Evolutionary conservation across 495 filamentous ascomycete species (phyloP).

Genomic region (Parathielavia hyrcaniae): DNA sequence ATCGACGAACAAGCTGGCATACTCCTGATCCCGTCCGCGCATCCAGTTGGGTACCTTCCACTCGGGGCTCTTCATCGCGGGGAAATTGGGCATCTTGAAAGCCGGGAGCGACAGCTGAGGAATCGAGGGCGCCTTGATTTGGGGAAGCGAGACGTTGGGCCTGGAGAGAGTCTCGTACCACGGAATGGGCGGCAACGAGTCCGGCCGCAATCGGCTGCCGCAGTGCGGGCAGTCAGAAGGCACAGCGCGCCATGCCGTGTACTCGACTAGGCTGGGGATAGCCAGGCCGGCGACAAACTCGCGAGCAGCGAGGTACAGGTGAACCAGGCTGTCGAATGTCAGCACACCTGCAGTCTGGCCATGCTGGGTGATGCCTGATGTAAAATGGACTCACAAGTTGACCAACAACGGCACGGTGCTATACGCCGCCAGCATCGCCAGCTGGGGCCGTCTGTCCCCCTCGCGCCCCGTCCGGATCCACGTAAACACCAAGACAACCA

Average conservation of each 20-base stretch:
- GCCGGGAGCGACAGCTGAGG: conserved; percentile 5
- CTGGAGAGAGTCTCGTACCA: conserved; percentile 34
- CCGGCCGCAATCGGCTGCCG: conserved; percentile 32
- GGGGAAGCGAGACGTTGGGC: conserved; percentile 18
- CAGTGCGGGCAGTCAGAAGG: conserved; percentile 40
- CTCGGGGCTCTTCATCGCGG: conserved; percentile 19
- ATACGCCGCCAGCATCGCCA: conserved; percentile 40
- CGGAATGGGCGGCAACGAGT: conserved; percentile 29
- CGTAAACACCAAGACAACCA: conserved; percentile 38
- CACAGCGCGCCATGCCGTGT: conserved; percentile 34
- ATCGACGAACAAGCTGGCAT: conserved; percentile 30
- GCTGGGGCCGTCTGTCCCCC: conserved; percentile 19
- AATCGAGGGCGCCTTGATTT: conserved; percentile 12
- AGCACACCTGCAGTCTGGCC: neutral
- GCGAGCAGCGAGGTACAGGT: conserved; percentile 36
- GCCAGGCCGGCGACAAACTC: conserved; percentile 38
- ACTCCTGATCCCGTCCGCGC: conserved; percentile 12
- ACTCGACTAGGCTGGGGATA: conserved; percentile 33
- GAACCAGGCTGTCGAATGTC: conserved; percentile 28
- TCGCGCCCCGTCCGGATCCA: conserved; percentile 26
- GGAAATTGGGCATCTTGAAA: conserved; percentile 9
- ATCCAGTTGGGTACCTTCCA: conserved; percentile 34
- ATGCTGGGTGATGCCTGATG: neutral
- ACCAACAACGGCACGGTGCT: conserved; percentile 36
- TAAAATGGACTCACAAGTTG: conserved; percentile 35